Conservation (phyloP, 495 filamentous ascomycete species). For the Pseudevernia furfuracea region DNA sequence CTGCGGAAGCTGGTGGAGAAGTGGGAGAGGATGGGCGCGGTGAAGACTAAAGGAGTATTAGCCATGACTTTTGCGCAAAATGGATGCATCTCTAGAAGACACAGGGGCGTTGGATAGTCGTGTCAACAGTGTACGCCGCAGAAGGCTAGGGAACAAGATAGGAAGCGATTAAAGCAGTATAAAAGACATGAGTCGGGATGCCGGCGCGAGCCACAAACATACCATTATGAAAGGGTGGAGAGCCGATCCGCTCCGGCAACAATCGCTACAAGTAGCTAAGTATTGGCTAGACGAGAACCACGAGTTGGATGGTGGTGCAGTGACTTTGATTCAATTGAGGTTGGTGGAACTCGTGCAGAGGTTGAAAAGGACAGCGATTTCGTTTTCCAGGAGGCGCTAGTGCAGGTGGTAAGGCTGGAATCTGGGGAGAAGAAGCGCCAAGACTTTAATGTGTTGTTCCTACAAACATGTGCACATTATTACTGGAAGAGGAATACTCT, state of each 20-base stretch:
- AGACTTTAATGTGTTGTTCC: not conserved
- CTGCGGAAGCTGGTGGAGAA: slow-evolving; percentile 45
- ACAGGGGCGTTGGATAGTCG: too few relatives aligned
- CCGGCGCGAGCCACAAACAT: slow-evolving; percentile 7
- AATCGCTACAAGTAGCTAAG: not conserved
- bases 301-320: not conserved
- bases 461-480: not conserved
- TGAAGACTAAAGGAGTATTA: slow-evolving; percentile 51
- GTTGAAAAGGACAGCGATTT: slow-evolving; percentile 21
- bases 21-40: slow-evolving; percentile 62
- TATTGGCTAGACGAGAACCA: not conserved
- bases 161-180: not conserved
- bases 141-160: not conserved
- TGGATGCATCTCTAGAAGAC: not conserved
- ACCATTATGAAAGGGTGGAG: slow-evolving; percentile 3
- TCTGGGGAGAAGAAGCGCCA: slow-evolving; percentile 5
- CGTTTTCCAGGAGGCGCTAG: slow-evolving; percentile 12
- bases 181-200: not conserved
- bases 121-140: not conserved
- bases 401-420: slow-evolving; percentile 8
- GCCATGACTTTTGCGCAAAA: not conserved
- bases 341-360: not conserved
- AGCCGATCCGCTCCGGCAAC: not conserved
- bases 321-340: not conserved
- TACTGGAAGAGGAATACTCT: not conserved